Base-by-base conservation (phyloP, 495 filamentous ascomycete species). In the Penicillium daleae region DNA sequence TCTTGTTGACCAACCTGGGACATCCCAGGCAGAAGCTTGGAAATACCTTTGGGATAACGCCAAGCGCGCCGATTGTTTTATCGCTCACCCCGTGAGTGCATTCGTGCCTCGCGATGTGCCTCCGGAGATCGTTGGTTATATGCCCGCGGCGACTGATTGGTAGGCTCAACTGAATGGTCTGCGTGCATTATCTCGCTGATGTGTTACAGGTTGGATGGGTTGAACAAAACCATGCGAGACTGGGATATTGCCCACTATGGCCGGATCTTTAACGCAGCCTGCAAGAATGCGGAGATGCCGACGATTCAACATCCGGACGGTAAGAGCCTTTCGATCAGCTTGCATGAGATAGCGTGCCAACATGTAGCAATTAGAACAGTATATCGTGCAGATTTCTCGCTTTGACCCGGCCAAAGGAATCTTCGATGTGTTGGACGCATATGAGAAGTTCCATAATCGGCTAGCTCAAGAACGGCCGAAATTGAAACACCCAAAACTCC, bases 401-500 rank as follows among this genome's bases (percentile, higher is more conserved):
- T 97, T 97, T 69, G 92, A 97, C 63, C 92, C 92, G 0, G 85
- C 90, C 40, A 96, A 96, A 76, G 92, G 92, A 27, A 93, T 95
- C 50, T 85, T 87, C 1, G 90, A 92, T 52, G 90, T 93, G 3
- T 80, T 96, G 55, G 86, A 90, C 53, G 85, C 90, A 9, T 97
- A 93, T 63, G 86, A 86, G 10, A 87, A 90, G 67, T 89, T 96
- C 71, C 82, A 90, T 51, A 79, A 80, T 33, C 82, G 82, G 4
- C 82, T 91, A 46, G 68, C 80, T 29, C 75, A 78, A 49, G 74
- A 78, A 3, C 62, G 66, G 1, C 71, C 79, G 13, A 60, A 79
- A 24, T 72, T 75, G 12, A 74, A 78, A 17, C 81, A 87, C 1
- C 92, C 91, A 0, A 92, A 95, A 70, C 82, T 96, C 6, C 74